Conservation (phyloP, 192 early-diverging fungal species). For the Linnemannia exigua region DNA sequence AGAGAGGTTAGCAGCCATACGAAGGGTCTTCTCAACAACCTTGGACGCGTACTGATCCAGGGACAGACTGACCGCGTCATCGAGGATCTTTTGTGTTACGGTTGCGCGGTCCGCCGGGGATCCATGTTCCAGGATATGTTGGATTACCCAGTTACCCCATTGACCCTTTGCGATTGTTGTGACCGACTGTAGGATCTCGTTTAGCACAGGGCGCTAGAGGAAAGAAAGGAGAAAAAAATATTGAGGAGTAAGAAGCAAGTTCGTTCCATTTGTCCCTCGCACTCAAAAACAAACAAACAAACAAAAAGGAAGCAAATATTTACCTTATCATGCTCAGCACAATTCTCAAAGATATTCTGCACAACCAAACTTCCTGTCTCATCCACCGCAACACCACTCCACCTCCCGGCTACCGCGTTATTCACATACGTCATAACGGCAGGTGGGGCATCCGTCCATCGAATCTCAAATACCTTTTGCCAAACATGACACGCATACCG, state of each 20-base stretch:
- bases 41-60: conserved; percentile 85
- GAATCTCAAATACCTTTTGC: conserved; percentile 84
- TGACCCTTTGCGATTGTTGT: conserved; percentile 79
- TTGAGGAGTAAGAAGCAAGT: too few species aligned
- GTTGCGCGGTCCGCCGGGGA: conserved; percentile 63
- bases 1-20: conserved; percentile 39
- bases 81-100: conserved; percentile 61
- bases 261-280: too few species aligned
- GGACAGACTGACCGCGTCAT: conserved; percentile 67
- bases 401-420: conserved; percentile 67
- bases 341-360: conserved; percentile 85
- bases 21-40: conserved; percentile 80
- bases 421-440: conserved; percentile 74
- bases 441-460: conserved; percentile 65
- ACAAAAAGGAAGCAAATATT: too few species aligned
- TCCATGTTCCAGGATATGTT: conserved; percentile 81
- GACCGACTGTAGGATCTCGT: conserved; percentile 73
- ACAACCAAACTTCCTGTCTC: conserved; percentile 84
- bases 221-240: not conserved
- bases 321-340: conserved; percentile 73
- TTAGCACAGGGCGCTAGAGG: conserved; percentile 65
- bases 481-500: conserved; percentile 85
- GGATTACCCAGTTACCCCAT: conserved; percentile 90
- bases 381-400: conserved; percentile 79
- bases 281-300: too few species aligned